Percentiles rank a stretch among this genome's conserved stretches.
Conservation (phyloP, 1,284 basidiomycete species). For the Irpex sp. region DNA sequence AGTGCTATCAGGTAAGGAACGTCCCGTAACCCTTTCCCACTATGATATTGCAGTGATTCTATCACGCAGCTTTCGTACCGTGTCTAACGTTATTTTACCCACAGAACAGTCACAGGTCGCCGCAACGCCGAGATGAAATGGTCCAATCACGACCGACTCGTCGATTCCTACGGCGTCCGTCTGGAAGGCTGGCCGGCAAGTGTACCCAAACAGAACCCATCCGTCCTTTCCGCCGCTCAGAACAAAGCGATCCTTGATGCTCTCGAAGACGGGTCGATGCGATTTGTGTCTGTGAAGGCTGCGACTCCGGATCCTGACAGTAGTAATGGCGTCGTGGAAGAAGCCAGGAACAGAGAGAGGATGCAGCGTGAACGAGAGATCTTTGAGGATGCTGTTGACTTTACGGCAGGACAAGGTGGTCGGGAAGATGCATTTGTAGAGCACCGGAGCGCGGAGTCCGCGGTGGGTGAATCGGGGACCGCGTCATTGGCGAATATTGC, state of each 20-base stretch:
- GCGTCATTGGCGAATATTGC: neutral
- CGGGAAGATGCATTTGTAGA: neutral
- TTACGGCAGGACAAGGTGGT: neutral
- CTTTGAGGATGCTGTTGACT: conserved; percentile 1
- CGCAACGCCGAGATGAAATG: conserved; percentile 72
- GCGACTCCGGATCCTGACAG: neutral
- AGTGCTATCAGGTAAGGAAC: conserved; percentile 44
- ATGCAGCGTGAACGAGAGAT: neutral
- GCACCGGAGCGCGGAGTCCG: neutral
- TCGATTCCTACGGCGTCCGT: conserved; percentile 46
- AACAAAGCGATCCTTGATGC: conserved; percentile 50
- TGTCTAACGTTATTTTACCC: neutral
- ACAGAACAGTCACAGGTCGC: conserved; percentile 49
- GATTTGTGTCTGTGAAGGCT: conserved; percentile 29
- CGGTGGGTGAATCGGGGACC: neutral
- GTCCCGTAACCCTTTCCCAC: neutral
- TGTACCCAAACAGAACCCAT: conserved; percentile 58
- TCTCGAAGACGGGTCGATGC: conserved; percentile 42
- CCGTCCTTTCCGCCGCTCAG: conserved; percentile 46
- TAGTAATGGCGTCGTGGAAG: neutral
- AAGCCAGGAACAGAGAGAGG: neutral
- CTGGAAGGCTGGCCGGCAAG: conserved; percentile 58
- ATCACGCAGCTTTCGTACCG: too few relatives aligned
- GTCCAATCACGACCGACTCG: conserved; percentile 56
- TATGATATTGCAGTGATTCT: too few relatives aligned